Evolutionary conservation across 75 land plant species (phyloP).

Genomic region (Chamaecyparis obtusa): DNA sequence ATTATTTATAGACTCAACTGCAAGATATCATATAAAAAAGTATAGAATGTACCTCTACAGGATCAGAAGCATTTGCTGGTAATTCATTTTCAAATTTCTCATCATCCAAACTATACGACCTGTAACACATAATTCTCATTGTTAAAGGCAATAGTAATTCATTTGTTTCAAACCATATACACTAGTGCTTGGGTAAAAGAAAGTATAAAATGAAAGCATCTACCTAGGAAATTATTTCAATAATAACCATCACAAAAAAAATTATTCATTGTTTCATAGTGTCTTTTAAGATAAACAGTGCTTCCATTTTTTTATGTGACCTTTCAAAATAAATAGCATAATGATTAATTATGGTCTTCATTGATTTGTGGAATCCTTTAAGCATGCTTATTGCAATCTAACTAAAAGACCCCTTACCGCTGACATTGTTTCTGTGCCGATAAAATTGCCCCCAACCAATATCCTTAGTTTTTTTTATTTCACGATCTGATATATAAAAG

Average conservation of each 20-base stretch:
- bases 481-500: not conserved
- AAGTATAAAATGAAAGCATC: not conserved
- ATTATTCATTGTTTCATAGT: not conserved
- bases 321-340: too few species aligned
- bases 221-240: not conserved
- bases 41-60: conserved; percentile 35
- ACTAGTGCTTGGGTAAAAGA: not conserved
- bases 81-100: conserved; percentile 57
- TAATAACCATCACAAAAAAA: not conserved
- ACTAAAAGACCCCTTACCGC: not conserved
- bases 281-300: not conserved
- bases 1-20: not conserved
- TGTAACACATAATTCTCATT: conserved; percentile 18
- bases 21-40: not conserved
- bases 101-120: conserved; percentile 63
- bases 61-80: conserved; percentile 45
- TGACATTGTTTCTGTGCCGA: not conserved
- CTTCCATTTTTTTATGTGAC: too few species aligned
- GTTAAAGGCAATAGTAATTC: not conserved
- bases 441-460: not conserved
- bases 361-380: not conserved
- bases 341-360: not conserved
- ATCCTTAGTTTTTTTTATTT: not conserved
- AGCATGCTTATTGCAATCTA: not conserved
- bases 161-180: not conserved